These are phyloP conservation scores for Calonectria montana DNA, from an alignment of 2,329 filamentous ascomycete genomes.

Conservation along the genomic window DNA sequence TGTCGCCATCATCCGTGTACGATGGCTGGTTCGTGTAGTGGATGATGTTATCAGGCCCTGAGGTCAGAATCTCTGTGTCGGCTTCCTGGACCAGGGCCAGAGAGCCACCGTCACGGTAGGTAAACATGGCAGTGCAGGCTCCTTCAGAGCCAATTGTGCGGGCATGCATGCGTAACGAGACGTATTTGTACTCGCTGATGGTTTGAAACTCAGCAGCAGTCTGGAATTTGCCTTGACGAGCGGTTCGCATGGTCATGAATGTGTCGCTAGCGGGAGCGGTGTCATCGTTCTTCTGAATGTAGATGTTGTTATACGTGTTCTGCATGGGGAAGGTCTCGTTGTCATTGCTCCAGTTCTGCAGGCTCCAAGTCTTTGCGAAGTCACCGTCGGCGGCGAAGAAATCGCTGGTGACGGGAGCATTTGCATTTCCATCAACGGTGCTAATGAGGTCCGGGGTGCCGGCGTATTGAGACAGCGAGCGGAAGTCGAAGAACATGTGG, in stretches of 20 bases:
- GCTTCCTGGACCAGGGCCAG: conserved; percentile 58
- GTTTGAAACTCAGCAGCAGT: conserved; percentile 60
- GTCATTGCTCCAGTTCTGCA: conserved; percentile 53
- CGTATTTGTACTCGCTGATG: conserved; percentile 37
- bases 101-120: conserved; percentile 53
- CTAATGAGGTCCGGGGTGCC: conserved; percentile 45
- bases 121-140: conserved; percentile 64
- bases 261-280: conserved; percentile 46
- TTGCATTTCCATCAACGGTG: conserved; percentile 42
- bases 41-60: conserved; percentile 52
- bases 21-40: conserved; percentile 72
- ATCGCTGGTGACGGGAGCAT: conserved; percentile 47
- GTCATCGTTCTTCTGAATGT: conserved; percentile 56
- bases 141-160: conserved; percentile 58
- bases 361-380: conserved; percentile 50
- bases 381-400: conserved; percentile 48
- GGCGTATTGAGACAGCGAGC: conserved; percentile 42
- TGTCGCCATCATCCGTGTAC: conserved; percentile 55
- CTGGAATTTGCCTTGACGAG: conserved; percentile 55
- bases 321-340: conserved; percentile 48
- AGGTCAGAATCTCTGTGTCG: conserved; percentile 63
- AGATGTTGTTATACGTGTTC: conserved; percentile 55
- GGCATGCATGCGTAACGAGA: conserved; percentile 58
- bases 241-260: conserved; percentile 59
- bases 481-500: conserved; percentile 47